These are phyloP conservation scores for Hypomontagnella monticulosa DNA, from an alignment of 495 filamentous ascomycete genomes.

Conservation along the genomic window DNA sequence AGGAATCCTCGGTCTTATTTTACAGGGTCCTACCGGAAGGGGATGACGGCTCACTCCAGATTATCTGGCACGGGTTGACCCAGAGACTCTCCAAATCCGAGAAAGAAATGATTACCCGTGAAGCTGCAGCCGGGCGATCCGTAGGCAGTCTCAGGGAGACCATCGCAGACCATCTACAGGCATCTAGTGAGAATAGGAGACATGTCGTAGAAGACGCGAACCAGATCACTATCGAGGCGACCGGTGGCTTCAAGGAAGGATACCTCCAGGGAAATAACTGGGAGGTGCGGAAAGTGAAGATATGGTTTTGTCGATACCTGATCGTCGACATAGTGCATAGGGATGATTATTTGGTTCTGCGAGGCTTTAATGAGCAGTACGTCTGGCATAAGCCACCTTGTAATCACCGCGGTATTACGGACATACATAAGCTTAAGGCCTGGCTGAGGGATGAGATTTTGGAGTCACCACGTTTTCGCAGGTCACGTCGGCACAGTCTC, in stretches of 20 bases:
- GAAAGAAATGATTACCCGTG: slow-evolving; percentile 14
- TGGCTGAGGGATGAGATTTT: slow-evolving; percentile 33
- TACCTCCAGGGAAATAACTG: slow-evolving; percentile 48
- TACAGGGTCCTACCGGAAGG: slow-evolving; percentile 25
- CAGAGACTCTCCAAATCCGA: slow-evolving; percentile 22
- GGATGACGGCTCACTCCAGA: slow-evolving; percentile 24
- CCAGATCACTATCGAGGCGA: slow-evolving; percentile 44
- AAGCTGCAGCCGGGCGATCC: slow-evolving; percentile 19
- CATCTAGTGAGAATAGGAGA: not conserved
- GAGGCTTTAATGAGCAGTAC: slow-evolving; percentile 47
- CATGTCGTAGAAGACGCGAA: slow-evolving; percentile 25
- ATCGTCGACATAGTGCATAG: slow-evolving; percentile 33
- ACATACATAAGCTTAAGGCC: slow-evolving; percentile 30
- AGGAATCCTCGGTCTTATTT: not conserved
- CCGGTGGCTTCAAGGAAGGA: slow-evolving; percentile 45
- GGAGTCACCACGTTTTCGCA: slow-evolving; percentile 5
- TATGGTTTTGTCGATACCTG: slow-evolving; percentile 52
- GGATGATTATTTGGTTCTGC: slow-evolving; percentile 41
- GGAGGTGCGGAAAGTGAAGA: slow-evolving; percentile 40
- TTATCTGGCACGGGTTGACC: slow-evolving; percentile 12
- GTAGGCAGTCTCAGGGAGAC: slow-evolving; percentile 33
- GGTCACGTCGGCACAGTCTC: slow-evolving; percentile 23
- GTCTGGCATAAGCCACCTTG: slow-evolving; percentile 43
- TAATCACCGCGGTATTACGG: slow-evolving; percentile 27
- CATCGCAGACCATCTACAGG: slow-evolving; percentile 13